These are phyloP conservation scores for Saturnispora saitoi DNA, from an alignment of 805 yeast species.

Conservation along the genomic window DNA sequence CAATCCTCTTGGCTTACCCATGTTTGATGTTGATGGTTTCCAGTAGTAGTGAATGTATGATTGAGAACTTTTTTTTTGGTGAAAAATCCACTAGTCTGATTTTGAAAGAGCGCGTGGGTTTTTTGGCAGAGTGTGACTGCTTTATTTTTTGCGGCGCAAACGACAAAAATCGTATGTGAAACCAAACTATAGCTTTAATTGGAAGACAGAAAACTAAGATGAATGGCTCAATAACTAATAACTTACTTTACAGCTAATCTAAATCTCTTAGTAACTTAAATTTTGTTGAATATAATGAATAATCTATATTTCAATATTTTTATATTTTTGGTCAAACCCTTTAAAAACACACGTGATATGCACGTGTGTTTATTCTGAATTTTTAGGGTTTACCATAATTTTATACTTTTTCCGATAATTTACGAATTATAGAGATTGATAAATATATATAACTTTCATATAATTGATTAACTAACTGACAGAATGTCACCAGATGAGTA, in stretches of 20 bases:
- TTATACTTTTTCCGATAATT: no score
- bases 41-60: background rate
- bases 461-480: background rate
- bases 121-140: background rate
- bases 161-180: no score
- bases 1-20: conserved; percentile 99
- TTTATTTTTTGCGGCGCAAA: background rate
- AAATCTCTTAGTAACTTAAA: no score
- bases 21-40: conserved; percentile 8
- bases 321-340: background rate
- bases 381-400: no score
- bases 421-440: no score
- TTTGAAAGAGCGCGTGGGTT: conserved; percentile 1
- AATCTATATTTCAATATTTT: no score
- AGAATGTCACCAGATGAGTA: conserved; percentile 5
- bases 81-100: conserved; percentile 1
- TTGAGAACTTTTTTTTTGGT: background rate
- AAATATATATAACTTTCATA: background rate
- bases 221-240: no score
- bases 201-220: no score
- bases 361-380: no score
- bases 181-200: no score
- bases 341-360: background rate
- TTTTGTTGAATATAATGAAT: no score
- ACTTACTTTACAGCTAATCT: no score